These are phyloP conservation scores for Entomortierella chlamydospora DNA, from an alignment of 192 early-diverging fungal genomes.

Conservation along the genomic window DNA sequence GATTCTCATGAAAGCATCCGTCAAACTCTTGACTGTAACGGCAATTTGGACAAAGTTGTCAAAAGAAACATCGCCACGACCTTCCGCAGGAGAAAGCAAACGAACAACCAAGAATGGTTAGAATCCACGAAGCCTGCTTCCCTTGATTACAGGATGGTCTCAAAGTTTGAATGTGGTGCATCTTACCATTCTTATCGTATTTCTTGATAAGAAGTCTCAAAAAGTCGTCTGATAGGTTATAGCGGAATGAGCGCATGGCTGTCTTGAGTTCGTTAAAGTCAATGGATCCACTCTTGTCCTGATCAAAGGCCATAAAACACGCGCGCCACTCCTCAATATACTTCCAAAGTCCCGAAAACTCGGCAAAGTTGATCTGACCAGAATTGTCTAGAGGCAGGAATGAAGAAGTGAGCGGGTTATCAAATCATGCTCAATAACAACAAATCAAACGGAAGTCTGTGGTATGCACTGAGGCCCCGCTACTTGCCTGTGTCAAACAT, in stretches of 20 bases:
- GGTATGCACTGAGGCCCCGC: too few species aligned
- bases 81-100: slow-evolving; percentile 40
- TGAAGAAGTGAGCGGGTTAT: neutral
- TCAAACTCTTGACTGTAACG: slow-evolving; percentile 83
- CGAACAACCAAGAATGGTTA: too few species aligned
- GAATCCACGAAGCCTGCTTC: too few species aligned
- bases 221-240: slow-evolving; percentile 76
- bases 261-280: slow-evolving; percentile 75
- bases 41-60: slow-evolving; percentile 84
- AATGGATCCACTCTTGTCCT: slow-evolving; percentile 80
- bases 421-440: neutral
- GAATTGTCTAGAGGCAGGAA: slow-evolving; percentile 68
- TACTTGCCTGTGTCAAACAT: slow-evolving; percentile 77
- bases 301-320: slow-evolving; percentile 82
- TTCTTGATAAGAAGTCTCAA: slow-evolving; percentile 76
- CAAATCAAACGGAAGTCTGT: neutral
- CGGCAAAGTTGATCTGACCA: slow-evolving; percentile 81
- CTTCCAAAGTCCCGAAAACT: slow-evolving; percentile 81
- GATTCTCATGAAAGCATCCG: slow-evolving; percentile 78
- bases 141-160: too few species aligned
- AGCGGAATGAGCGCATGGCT: slow-evolving; percentile 81
- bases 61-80: slow-evolving; percentile 80
- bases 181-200: slow-evolving; percentile 79
- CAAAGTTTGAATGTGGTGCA: neutral
- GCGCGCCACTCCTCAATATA: slow-evolving; percentile 90